Base-by-base conservation (phyloP, 2,329 filamentous ascomycete species). In the Lizonia empirigonia region DNA sequence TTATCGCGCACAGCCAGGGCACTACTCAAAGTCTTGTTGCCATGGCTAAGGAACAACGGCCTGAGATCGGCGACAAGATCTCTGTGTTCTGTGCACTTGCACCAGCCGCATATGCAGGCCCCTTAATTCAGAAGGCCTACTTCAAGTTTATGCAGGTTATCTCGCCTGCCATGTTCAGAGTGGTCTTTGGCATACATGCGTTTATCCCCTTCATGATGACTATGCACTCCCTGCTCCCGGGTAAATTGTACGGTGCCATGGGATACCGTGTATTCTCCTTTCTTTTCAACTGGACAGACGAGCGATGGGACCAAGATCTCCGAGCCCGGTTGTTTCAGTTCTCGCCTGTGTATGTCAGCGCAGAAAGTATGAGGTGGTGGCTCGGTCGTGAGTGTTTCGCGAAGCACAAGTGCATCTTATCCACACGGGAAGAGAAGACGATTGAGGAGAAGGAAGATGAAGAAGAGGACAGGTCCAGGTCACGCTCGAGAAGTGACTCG, bases 331-430 rank as follows among this genome's bases (percentile, higher is more conserved):
- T 95, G 82, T 97, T 97, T 71, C 90, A 94, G 64, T 97, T 96
- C 60, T 86, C 91, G 0, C 93, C 93, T 1, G 90, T 96, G 0
- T 96, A 95, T 64, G 90, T 97, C 41, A 91, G 87, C 62, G 84
- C 90, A 1, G 91, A 97, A 75, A 88, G 86, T 51, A 96, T 97
- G 90, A 82, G 90, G 5, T 97, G 93, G 93, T 97, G 93, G 93
- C 81, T 97, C 0, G 93, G 92, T 0, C 79, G 87, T 4, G 90
- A 94, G 63, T 91, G 91, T 61, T 97, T 96, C 65, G 87, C 85
- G 20, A 85, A 81, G 62, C 90, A 96, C 64, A 90, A 89, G 69
- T 97, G 92, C 67, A 95, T 97, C 42, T 77, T 97, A 6, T 82
- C 89, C 1, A 96, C 91, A 1, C 82, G 83, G 30, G 88, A 92